Evolutionary conservation across 1,284 basidiomycete species (phyloP).

Genomic region (Irpex rosettiformis): DNA sequence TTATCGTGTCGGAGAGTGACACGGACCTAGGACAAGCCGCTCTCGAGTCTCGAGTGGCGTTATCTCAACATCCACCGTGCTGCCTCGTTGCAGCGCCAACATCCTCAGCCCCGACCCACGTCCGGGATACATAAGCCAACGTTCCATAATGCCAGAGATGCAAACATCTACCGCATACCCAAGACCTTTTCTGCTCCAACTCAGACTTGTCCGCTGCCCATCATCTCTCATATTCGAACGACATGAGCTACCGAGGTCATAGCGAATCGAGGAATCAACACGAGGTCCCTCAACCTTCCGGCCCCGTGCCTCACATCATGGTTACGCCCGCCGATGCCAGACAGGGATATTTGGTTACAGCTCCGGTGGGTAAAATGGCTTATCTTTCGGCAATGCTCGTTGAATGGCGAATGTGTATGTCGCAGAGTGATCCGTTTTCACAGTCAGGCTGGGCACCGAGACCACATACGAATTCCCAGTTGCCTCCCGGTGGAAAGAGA

Average conservation of each 20-base stretch:
- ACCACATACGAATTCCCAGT: background rate
- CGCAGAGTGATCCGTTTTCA: background rate
- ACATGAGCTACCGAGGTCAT: no score
- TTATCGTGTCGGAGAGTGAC: background rate
- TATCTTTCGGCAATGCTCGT: no score
- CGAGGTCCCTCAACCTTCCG: background rate
- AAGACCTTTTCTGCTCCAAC: no score
- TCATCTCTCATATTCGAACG: no score
- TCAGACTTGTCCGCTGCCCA: no score
- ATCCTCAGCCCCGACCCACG: background rate
- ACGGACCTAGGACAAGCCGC: background rate
- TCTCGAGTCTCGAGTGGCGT: background rate
- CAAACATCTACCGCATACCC: no score
- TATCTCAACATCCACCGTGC: background rate
- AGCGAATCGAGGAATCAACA: no score
- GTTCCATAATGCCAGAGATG: no score
- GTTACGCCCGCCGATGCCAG: background rate
- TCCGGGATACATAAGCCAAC: background rate
- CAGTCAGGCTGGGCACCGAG: background rate
- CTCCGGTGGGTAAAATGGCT: background rate
- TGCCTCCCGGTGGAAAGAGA: background rate
- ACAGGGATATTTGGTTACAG: background rate
- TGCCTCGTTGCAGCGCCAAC: background rate
- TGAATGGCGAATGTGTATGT: background rate
- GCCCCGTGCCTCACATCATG: background rate